These are phyloP conservation scores for Incumbomyces delicatus DNA, from an alignment of 2,329 filamentous ascomycete genomes.

Conservation along the genomic window DNA sequence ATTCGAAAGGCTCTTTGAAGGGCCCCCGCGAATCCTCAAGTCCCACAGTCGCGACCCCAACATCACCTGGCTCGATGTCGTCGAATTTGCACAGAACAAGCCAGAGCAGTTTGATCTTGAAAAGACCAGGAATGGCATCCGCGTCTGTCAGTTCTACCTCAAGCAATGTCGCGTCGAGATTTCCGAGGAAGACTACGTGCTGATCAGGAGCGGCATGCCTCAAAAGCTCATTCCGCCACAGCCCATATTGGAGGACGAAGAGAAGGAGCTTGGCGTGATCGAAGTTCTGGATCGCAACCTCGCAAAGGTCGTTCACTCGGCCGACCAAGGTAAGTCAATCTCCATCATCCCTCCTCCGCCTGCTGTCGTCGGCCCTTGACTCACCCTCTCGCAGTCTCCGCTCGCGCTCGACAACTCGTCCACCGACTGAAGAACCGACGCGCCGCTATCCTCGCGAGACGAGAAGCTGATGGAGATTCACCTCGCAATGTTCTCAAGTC, in stretches of 20 bases:
- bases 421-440: conserved; percentile 68
- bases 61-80: conserved; percentile 76
- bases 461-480: conserved; percentile 40
- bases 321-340: conserved; percentile 55
- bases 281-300: conserved; percentile 75
- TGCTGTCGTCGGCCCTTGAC: too few relatives aligned
- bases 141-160: conserved; percentile 71
- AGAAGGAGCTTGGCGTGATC: conserved; percentile 71
- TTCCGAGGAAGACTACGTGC: conserved; percentile 73
- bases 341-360: background rate
- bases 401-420: conserved; percentile 66
- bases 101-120: conserved; percentile 67
- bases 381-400: conserved; percentile 43
- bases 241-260: conserved; percentile 75
- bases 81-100: conserved; percentile 72
- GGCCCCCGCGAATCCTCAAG: conserved; percentile 59
- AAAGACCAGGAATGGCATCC: conserved; percentile 56
- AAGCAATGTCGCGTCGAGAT: conserved; percentile 78
- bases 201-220: conserved; percentile 73
- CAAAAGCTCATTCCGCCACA: conserved; percentile 73
- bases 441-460: conserved; percentile 59
- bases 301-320: conserved; percentile 65
- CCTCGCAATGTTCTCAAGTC: conserved; percentile 10
- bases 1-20: conserved; percentile 78
- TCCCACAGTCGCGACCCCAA: conserved; percentile 52